Base-by-base conservation (phyloP, 2,329 filamentous ascomycete genomes). In the Hypocrella siamensis region DNA sequence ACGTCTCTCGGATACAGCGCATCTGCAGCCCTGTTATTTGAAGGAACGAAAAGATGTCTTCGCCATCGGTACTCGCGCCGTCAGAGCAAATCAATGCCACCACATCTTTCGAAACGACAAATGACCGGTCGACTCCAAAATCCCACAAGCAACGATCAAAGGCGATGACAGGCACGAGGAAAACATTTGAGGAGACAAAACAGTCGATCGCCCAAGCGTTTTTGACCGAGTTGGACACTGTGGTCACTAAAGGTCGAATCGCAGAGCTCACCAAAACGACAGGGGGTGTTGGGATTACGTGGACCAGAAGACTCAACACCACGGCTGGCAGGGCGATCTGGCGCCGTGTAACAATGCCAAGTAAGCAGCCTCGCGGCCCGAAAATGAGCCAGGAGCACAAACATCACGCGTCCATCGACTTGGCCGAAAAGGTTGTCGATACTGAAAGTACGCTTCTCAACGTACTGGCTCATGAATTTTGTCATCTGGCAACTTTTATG, bases 401-500 rank as follows among this genome's bases (percentile, higher is more conserved):
- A 14, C 65, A 70, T 42, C 74, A 88, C 50, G 84, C 83, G 8
- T 73, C 65, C 12, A 93, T 96, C 46, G 86, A 96, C 49, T 70
- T 96, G 3, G 83, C 86, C 0, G 75, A 82, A 33, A 93, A 92
- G 51, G 77, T 94, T 29, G 85, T 96, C 38, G 75, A 84, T 48
- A 69, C 78, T 45, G 72, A 81, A 42, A 56, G 79, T 35, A 73
- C 83, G 3, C 67, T 96, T 2, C 66, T 90, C 40, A 94, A 94
- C 52, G 85, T 90, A 0, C 58, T 96, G n/a, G 84, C 88, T 0
- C 90, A 98, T 51, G 90, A 98, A 46, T 96, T 90, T 59, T 96
- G 90, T 52, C 90, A 98, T 48, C 60, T 96, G 2, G 78, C 83
- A 27, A 93, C 85, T 45, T 94, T 88, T 53, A 92, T 96, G 74